Conservation (phyloP, 345 rosid species). For the Hibiscus mutabilis region DNA sequence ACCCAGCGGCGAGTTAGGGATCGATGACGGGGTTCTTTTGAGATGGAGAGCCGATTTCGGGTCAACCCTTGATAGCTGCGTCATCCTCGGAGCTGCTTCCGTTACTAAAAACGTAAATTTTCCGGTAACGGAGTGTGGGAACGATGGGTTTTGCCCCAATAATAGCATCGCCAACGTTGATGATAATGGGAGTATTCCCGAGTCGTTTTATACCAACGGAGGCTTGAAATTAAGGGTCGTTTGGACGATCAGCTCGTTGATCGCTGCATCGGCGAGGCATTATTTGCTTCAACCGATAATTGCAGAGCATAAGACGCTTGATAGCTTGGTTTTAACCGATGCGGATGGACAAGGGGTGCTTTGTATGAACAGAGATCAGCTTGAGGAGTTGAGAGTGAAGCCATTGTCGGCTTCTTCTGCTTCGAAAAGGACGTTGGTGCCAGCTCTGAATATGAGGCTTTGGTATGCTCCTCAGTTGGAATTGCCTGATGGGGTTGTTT, state of each 20-base stretch:
- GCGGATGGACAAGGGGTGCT: conserved; percentile 88
- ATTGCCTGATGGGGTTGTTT: conserved; percentile 70
- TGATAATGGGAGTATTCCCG: conserved; percentile 88
- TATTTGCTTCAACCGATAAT: conserved; percentile 84
- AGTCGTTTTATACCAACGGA: conserved; percentile 89
- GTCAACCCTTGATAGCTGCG: conserved; percentile 82
- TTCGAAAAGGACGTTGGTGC: conserved; percentile 89
- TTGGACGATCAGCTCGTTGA: conserved; percentile 93
- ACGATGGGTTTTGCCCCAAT: conserved; percentile 21
- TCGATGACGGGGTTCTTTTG: conserved; percentile 77
- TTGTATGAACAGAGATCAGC: conserved; percentile 83
- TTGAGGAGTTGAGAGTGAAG: conserved; percentile 85
- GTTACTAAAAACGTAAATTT: conserved; percentile 29
- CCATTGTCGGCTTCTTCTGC: conserved; percentile 90
- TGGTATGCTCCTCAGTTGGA: conserved; percentile 93
- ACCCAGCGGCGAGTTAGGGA: conserved; percentile 78
- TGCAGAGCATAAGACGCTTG: conserved; percentile 77
- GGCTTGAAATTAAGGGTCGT: conserved; percentile 87
- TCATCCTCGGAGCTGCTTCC: conserved; percentile 81
- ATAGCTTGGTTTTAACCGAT: conserved; percentile 77
- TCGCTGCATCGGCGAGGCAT: conserved; percentile 93
- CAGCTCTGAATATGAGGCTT: conserved; percentile 85
- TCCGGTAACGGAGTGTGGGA: conserved; percentile 17
- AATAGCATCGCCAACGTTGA: conserved; percentile 21
- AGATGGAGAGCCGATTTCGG: conserved; percentile 98